Evolutionary conservation across 768 basidiomycete genomes (phyloP).

Genomic region (Rhodotorula paludigena): DNA sequence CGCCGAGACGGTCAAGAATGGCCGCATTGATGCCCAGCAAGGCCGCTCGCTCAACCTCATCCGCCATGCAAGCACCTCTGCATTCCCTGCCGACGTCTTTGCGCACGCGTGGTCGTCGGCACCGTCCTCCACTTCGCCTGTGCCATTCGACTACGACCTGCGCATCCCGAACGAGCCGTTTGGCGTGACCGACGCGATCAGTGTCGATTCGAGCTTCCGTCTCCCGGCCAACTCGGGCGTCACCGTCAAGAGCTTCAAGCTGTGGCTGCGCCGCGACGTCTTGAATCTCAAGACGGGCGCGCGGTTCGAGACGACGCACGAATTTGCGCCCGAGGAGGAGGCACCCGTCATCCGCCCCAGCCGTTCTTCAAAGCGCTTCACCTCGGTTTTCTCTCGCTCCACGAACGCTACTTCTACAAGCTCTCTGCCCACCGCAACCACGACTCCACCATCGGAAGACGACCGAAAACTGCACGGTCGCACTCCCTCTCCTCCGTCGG

Average conservation of each 20-base stretch:
- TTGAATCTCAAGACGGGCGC: not conserved
- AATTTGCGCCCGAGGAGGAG: not conserved
- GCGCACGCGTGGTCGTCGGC: not conserved
- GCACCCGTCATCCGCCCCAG: not conserved
- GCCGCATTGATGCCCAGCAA: not conserved
- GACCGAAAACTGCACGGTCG: slow-evolving; percentile 2
- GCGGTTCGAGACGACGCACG: not conserved
- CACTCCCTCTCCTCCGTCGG: slow-evolving; percentile 8
- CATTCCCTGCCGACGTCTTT: not conserved
- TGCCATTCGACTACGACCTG: slow-evolving; percentile 15
- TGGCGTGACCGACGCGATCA: slow-evolving; percentile 2
- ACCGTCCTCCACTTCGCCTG: not conserved
- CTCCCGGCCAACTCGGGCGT: not conserved
- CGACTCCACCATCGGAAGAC: slow-evolving; percentile 14
- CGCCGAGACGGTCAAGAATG: not conserved
- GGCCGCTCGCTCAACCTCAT: not conserved
- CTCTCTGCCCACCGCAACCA: not conserved
- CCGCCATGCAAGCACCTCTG: not conserved
- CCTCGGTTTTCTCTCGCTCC: not conserved
- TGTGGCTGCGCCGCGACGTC: slow-evolving; percentile 1
- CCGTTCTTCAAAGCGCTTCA: not conserved
- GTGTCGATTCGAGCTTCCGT: slow-evolving; percentile 7
- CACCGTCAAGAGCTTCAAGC: slow-evolving; percentile 11
- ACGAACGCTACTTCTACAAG: not conserved
- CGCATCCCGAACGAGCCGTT: slow-evolving; percentile 12